Percentiles rank a stretch among this genome's conserved stretches.
Evolutionary conservation across 1,139 yeast genomes (phyloP).

Genomic region (Nadsonia commutata): DNA sequence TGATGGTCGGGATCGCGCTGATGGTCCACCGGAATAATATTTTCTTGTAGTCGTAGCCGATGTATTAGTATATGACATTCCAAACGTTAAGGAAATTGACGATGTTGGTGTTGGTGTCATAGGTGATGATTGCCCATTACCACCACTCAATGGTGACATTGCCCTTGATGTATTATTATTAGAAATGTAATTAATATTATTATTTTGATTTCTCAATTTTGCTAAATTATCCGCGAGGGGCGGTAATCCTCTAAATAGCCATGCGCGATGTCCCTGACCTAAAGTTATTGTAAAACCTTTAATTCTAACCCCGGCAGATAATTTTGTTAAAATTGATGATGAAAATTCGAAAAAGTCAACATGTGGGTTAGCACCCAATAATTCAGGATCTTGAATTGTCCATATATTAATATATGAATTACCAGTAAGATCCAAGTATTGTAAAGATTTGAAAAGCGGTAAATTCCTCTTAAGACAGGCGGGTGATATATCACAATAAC

Average conservation of each 20-base stretch:
- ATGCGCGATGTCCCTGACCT: slow-evolving; percentile 67
- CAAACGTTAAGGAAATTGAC: background rate
- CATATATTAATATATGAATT: slow-evolving; percentile 35
- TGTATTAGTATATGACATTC: background rate
- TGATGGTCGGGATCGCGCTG: slow-evolving; percentile 10
- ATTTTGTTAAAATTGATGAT: slow-evolving; percentile 19
- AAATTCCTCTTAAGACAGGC: slow-evolving; percentile 37
- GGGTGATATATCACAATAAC: slow-evolving; percentile 39
- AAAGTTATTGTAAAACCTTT: slow-evolving; percentile 32
- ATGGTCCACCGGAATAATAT: slow-evolving; percentile 17
- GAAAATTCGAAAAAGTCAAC: slow-evolving; percentile 28
- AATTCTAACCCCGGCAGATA: slow-evolving; percentile 15
- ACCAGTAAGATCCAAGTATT: slow-evolving; percentile 38
- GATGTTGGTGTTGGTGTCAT: slow-evolving; percentile 3
- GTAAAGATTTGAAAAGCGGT: slow-evolving; percentile 19
- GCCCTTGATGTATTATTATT: slow-evolving; percentile 3
- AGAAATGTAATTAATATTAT: slow-evolving; percentile 5
- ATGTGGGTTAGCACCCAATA: slow-evolving; percentile 26
- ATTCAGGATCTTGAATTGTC: slow-evolving; percentile 35
- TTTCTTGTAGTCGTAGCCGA: slow-evolving; percentile 10
- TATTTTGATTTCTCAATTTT: slow-evolving; percentile 1
- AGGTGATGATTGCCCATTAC: slow-evolving; percentile 3
- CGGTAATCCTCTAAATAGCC: slow-evolving; percentile 45
- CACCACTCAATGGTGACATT: slow-evolving; percentile 1
- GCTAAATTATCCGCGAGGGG: slow-evolving; percentile 2